Base-by-base conservation (phyloP, 495 filamentous ascomycete genomes). In the Cercophora newfieldiana region DNA sequence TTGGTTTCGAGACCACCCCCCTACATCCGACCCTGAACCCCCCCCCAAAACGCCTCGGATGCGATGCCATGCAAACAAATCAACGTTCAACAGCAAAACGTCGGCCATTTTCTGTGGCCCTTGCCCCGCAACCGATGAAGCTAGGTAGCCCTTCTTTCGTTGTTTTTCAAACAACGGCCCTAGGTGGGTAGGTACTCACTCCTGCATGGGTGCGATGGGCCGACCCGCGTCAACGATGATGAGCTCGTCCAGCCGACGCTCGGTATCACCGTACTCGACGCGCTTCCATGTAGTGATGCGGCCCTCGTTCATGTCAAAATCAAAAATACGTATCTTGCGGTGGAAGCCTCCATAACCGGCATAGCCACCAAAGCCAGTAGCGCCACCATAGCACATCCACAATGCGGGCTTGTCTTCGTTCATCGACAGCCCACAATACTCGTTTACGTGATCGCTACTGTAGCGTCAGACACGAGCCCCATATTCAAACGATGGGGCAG, bases 351-450 rank as follows among this genome's bases (percentile, higher is more conserved):
- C 87, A 66, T 95, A 97, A 8, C 93, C 93, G 30, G 90, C 96
- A 75, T 99, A 99, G 1, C 95, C 95, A 48, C 96, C 95, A 72
- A 97, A 93, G 0, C 95, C 95, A 33, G 83, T 81, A 18, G 88
- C 95, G 51, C 96, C 95, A 4, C 86, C 95, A 78, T 98, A 97
- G 79, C 95, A 99, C 93, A 99, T 97, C 95, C 95, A 99, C n/a
- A 97, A 81, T 18, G 88, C 88, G 1, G 88, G 88, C 61, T 88
- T 87, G 65, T 76, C 82, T 63, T 81, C 72, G 7, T 82, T 74
- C 31, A 74, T 74, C n/a, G 82, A 82, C 14, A 97, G 82, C 69
- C 89, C 88, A 78, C 95, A 99, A 75, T 96, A 97, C 68, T 98
- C 95, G 72, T 99, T 99, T 29, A 89, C 95, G 75, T 99, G 95